These are phyloP conservation scores for Eucalyptus regnans DNA, from an alignment of 345 rosid species.

Conservation along the genomic window DNA sequence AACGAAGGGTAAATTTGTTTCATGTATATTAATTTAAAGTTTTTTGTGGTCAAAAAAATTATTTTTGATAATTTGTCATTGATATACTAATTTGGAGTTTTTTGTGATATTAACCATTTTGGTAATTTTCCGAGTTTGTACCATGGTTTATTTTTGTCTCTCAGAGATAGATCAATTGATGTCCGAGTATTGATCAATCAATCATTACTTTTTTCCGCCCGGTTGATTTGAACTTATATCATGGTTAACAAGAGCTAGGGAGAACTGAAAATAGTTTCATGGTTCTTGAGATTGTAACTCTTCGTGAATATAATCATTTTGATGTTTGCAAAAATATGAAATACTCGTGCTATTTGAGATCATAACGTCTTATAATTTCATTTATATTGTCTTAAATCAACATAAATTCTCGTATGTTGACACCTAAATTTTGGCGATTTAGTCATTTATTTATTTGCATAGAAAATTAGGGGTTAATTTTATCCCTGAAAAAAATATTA, in stretches of 20 bases:
- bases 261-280: background rate
- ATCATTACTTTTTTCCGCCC: background rate
- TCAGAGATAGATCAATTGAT: background rate
- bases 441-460: no score
- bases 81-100: accelerated
- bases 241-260: background rate
- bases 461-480: no score
- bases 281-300: background rate
- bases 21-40: accelerated
- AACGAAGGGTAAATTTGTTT: accelerated
- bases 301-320: background rate
- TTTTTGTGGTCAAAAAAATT: no score
- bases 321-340: background rate
- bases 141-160: background rate
- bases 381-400: background rate
- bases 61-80: no score
- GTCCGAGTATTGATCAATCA: background rate
- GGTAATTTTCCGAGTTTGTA: background rate
- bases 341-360: background rate
- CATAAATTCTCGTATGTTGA: accelerated
- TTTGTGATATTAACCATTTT: background rate
- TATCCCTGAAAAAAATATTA: no score
- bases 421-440: no score
- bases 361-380: no score
- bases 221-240: background rate